These are phyloP conservation scores for Monosporascus sp. DNA, from an alignment of 2,329 filamentous ascomycete species.

Conservation along the genomic window DNA sequence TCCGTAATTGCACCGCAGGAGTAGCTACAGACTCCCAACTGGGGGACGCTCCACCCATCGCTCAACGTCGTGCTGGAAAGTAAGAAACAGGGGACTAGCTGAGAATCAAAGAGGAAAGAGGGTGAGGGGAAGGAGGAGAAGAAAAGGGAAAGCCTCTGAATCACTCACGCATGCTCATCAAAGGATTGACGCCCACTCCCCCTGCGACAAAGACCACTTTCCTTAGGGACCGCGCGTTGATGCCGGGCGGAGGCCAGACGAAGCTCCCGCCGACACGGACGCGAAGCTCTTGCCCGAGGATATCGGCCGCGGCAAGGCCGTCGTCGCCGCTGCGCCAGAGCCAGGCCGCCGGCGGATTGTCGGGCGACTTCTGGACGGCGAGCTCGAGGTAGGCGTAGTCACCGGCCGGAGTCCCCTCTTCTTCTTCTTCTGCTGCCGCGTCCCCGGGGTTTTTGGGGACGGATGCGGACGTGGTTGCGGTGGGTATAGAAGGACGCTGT, in stretches of 20 bases:
- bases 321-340: constrained; percentile 52
- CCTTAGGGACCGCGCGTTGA: constrained; percentile 39
- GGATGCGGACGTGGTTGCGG: constrained; percentile 12
- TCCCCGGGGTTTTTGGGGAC: neutral
- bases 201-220: constrained; percentile 72
- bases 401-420: neutral
- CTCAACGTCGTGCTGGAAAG: neutral
- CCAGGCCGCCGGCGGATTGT: constrained; percentile 70
- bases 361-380: constrained; percentile 66
- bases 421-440: neutral
- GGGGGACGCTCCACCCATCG: neutral
- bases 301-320: constrained; percentile 32
- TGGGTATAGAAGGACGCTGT: neutral
- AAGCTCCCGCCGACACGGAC: constrained; percentile 79
- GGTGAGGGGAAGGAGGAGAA: neutral
- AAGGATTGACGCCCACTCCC: constrained; percentile 76
- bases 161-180: constrained; percentile 58
- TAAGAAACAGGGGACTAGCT: too few species aligned
- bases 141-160: neutral
- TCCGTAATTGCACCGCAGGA: too few species aligned
- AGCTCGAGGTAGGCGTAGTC: constrained; percentile 59
- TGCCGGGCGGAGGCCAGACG: constrained; percentile 61
- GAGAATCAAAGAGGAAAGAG: neutral
- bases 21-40: neutral
- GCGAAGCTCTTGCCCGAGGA: constrained; percentile 52